Evolutionary conservation across 331 rosid genomes (phyloP).

Genomic region (Acacia concinna): DNA sequence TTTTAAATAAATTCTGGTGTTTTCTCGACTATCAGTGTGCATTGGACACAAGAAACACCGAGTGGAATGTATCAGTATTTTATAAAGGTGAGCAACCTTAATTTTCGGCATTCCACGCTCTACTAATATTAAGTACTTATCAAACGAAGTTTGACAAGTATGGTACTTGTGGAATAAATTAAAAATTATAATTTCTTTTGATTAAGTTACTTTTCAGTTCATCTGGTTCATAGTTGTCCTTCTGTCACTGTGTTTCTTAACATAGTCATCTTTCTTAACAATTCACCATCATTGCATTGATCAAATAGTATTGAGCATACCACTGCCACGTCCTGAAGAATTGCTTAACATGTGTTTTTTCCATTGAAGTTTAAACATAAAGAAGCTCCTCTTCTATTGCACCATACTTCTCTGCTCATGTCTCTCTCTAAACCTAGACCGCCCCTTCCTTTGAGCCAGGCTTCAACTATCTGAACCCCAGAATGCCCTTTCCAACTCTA

Average conservation of each 20-base stretch:
- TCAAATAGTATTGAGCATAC: not conserved
- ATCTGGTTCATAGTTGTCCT: not conserved
- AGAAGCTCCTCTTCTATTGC: not conserved
- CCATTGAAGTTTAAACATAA: not conserved
- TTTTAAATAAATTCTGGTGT: slow-evolving; percentile 4
- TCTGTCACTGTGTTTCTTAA: slow-evolving; percentile 6
- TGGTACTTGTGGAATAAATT: not conserved
- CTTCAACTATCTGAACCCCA: not conserved
- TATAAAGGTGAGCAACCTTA: slow-evolving; percentile 57
- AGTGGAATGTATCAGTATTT: slow-evolving; percentile 66
- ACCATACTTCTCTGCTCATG: not conserved
- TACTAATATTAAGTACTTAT: slow-evolving; percentile 7
- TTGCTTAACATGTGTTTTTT: not conserved
- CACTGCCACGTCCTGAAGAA: not conserved
- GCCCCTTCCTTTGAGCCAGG: not conserved
- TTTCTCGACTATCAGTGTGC: slow-evolving; percentile 46
- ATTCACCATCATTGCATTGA: not conserved
- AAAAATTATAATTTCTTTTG: slow-evolving; percentile 7
- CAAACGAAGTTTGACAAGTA: not conserved
- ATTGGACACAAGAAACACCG: slow-evolving; percentile 50
- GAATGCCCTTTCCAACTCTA: not conserved
- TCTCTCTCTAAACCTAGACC: not conserved
- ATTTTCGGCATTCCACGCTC: slow-evolving; percentile 6
- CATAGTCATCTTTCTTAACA: not conserved
- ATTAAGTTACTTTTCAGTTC: not conserved